These are phyloP conservation scores for Hippophae rhamnoides DNA, from an alignment of 306 rosid species.

Conservation along the genomic window DNA sequence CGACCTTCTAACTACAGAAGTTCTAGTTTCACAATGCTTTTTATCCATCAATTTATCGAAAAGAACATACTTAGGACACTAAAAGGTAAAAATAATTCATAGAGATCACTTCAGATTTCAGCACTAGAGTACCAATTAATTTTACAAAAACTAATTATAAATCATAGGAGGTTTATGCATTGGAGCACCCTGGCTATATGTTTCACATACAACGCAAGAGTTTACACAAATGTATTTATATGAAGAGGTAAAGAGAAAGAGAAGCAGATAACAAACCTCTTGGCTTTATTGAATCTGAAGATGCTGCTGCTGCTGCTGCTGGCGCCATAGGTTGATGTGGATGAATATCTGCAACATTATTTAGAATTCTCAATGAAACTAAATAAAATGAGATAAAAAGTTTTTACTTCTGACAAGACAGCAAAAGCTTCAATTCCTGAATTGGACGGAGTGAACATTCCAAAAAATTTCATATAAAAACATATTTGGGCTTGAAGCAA, in stretches of 20 bases:
- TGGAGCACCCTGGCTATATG: neutral
- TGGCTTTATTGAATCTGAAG: conserved; percentile 61
- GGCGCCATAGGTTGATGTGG: conserved; percentile 52
- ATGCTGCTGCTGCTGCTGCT: conserved; percentile 28
- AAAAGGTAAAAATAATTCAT: neutral
- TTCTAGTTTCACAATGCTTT: neutral
- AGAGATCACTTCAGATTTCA: neutral
- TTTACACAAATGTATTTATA: neutral
- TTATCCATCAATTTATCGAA: no score
- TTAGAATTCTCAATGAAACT: neutral
- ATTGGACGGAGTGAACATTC: neutral
- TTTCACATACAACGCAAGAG: neutral
- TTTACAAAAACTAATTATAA: no score
- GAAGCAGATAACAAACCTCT: conserved; percentile 45
- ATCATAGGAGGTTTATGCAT: neutral
- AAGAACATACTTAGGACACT: neutral
- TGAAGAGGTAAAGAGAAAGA: neutral
- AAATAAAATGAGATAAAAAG: neutral
- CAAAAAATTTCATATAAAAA: neutral
- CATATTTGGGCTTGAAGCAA: neutral
- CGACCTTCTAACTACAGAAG: conserved; percentile 1
- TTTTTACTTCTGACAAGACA: neutral
- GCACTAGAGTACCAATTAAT: neutral
- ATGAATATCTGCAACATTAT: conserved; percentile 30
- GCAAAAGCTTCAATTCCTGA: neutral